Evolutionary conservation across 139 green algal genomes (phyloP), one percentile per base, ranked within the genome.

Genomic region (Penium margaritaceum): DNA sequence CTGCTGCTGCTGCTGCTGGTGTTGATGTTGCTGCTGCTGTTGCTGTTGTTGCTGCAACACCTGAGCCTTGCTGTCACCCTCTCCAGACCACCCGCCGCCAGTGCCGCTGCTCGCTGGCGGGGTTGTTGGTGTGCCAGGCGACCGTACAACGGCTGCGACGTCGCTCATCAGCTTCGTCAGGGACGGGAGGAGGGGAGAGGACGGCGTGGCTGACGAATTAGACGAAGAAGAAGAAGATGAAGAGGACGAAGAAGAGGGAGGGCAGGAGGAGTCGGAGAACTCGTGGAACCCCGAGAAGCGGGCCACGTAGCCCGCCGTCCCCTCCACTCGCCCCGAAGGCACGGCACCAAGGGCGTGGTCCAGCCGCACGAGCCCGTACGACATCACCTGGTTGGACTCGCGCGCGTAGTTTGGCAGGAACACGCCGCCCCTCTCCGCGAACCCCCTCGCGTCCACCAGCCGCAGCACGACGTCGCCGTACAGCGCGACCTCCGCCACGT

Each of bases 331-430:
- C n/a, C n/a, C n/a, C n/a, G n/a, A n/a, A 7, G 54, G 83, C 44
- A 95, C 89, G 78, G 97, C 97, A 71, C 93, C 92, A n/a, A 98
- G 92, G 0, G 85, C 89, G 76, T 97, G 93, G 81, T 98, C 93
- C 43, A 96, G 64, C 6, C 92, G 83, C 63, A 79, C 47, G 51
- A 97, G 57, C n/a, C 91, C 92, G 75, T 91, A 96, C 32, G 27
- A 19, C 21, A 51, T 12, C 36, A 51, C 41, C 41, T 51, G 41
- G 41, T 51, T 51, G 9, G 41, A 9, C 9, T 67, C 60, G 27
- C 24, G 21, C 33, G 70, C 30, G 68, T 91, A 96, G 29, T 81
- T 80, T 0, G 89, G 81, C 34, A 96, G 79, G 79, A 86, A 96
- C 19, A 89, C 78, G 2, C 87, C 88, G n/a, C n/a, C n/a, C n/a